These are phyloP conservation scores for Neonectria faginata DNA, from an alignment of 2,329 filamentous ascomycete genomes.

Conservation along the genomic window DNA sequence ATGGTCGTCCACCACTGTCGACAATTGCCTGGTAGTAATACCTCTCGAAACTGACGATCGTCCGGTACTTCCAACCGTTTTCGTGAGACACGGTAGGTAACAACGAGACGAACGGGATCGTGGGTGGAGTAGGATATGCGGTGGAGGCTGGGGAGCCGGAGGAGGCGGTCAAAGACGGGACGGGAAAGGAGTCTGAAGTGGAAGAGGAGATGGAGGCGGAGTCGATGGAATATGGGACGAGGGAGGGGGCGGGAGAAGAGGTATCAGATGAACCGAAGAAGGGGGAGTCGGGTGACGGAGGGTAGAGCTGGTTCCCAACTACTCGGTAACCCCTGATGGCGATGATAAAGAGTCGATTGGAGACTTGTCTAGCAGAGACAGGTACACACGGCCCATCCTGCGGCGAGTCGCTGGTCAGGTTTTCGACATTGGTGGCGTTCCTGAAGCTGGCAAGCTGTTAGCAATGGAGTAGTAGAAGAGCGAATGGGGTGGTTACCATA, in stretches of 20 bases:
- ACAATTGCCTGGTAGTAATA: slow-evolving; percentile 24
- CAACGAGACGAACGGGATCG: not conserved
- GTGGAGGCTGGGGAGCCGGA: no score
- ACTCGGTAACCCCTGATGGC: not conserved
- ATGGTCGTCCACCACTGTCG: slow-evolving; percentile 37
- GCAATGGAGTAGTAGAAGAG: not conserved
- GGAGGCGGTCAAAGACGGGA: not conserved
- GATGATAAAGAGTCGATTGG: not conserved
- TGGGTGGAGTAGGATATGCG: not conserved
- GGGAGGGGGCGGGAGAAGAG: no score
- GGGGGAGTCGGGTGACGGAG: no score
- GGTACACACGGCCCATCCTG: not conserved
- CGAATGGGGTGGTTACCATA: not conserved
- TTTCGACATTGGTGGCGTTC: no score
- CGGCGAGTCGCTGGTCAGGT: no score
- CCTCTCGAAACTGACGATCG: slow-evolving; percentile 20
- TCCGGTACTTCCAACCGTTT: not conserved
- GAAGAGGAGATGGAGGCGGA: not conserved
- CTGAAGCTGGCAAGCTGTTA: not conserved
- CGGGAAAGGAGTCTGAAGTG: no score
- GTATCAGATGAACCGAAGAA: not conserved
- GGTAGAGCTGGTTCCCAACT: not conserved
- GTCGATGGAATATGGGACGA: not conserved
- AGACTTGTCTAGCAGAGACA: not conserved
- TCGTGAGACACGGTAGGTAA: no score